Base-by-base conservation (phyloP, 208 protist genomes). In the Wallacemonas sp. region DNA sequence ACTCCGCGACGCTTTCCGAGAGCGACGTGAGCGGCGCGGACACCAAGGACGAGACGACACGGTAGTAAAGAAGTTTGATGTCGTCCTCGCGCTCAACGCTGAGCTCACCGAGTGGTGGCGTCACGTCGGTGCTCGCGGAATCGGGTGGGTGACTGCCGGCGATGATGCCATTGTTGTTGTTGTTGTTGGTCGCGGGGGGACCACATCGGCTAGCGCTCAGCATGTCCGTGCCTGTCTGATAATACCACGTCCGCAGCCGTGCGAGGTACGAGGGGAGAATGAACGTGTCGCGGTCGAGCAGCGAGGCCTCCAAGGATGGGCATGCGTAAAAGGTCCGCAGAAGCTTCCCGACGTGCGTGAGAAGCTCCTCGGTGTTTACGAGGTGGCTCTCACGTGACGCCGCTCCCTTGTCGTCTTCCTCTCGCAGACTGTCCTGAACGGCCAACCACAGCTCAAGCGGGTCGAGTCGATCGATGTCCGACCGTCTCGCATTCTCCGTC, bases 1-100 rank as follows among this genome's bases (percentile, higher is more conserved):
- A 37, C 36, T 54, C 26, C 9, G 66, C 54, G 33, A 54, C 63
- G 21, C 19, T 45, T 19, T 53, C n/a, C 3, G 24, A 8, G 27
- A 71, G 39, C 6, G 48, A 41, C n/a, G 32, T 59, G 22, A 71
- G 66, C 24, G 66, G 74, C 34, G 42, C 26, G 22, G 62, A 41
- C 2, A 79, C 73, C 17, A 74, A 36, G 3, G 63, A 53, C 9
- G 73, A 53, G 19, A 79, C 73, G n/a, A 79, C 37, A 27, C 73
- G 73, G 52, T 75, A 46, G 39, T 79, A 79, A 3, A 79, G 55
- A 3, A 32, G 3, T 13, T 45, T 22, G 57, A 79, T 79, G 24
- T 79, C 73, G 3, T 39, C 22, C 13, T 62, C 17, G 55, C 34
- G 44, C 19, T 57, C 44, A 8, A 29, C 29, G 60, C 61, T 41